Evolutionary conservation across 306 rosid species (phyloP).

Genomic region (Quercus aquifolioides): DNA sequence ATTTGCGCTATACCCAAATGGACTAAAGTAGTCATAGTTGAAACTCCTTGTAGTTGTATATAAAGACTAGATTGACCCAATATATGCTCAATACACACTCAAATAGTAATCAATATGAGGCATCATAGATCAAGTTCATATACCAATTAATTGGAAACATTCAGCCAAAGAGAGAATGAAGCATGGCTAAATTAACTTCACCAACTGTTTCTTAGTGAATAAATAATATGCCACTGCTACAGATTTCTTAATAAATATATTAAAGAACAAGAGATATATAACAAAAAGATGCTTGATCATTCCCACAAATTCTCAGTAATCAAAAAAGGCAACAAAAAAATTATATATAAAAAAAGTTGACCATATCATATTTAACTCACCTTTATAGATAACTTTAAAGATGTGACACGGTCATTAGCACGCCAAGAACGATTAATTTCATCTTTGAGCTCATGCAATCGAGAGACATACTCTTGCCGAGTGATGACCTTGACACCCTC

Average conservation of each 20-base stretch:
- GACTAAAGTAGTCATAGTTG: no score
- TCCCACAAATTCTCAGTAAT: conserved; percentile 6
- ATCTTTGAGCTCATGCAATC: conserved; percentile 84
- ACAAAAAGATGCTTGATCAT: not conserved
- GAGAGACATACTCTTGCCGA: conserved; percentile 80
- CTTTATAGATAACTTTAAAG: conserved; percentile 75
- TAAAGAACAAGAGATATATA: not conserved
- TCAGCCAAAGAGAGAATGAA: not conserved
- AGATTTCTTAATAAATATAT: not conserved
- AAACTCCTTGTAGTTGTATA: no score
- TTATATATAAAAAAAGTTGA: conserved; percentile 9
- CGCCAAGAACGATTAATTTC: conserved; percentile 80
- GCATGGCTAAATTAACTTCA: not conserved
- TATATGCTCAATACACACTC: no score
- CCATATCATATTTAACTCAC: conserved; percentile 33
- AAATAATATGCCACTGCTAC: not conserved
- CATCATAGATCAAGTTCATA: not conserved
- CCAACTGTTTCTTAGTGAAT: not conserved
- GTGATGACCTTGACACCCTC: conserved; percentile 68
- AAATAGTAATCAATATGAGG: no score
- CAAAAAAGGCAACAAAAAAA: conserved; percentile 8
- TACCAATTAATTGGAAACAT: no score
- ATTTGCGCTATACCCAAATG: no score
- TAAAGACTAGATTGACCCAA: no score
- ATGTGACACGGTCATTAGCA: conserved; percentile 73